Percentiles rank a stretch among this genome's conserved stretches.
phyloP scores from a whole-genome alignment of 768 basidiomycete genomes.

The Termitomyces sp. region DNA sequence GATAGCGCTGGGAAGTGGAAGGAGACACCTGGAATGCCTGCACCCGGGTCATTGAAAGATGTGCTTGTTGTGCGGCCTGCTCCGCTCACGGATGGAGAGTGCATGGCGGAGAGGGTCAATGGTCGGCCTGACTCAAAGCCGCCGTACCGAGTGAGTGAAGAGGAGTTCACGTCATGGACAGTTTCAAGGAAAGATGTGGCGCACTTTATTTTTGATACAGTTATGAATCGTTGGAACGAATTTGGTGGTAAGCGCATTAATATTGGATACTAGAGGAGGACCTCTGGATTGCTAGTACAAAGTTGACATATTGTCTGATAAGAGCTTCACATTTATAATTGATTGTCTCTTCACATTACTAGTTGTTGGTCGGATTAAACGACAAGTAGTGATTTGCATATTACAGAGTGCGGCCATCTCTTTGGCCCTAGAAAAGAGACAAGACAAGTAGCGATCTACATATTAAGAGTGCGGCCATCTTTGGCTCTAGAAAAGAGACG shows the following conservation, averaged over 20 bases:
- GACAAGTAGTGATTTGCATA: background rate
- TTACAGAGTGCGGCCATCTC: background rate
- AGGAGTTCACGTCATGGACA: conserved; percentile 42
- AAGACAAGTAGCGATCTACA: no score
- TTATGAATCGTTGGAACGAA: conserved; percentile 44
- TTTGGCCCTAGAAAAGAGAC: background rate
- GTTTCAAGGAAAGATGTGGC: conserved; percentile 61
- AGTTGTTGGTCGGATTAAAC: background rate
- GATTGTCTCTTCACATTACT: background rate
- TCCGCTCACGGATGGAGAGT: conserved; percentile 53
- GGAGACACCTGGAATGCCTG: conserved; percentile 34
- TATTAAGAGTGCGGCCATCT: background rate
- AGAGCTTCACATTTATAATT: background rate
- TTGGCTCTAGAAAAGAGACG: background rate
- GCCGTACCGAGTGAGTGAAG: conserved; percentile 39
- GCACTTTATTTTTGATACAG: conserved; percentile 53
- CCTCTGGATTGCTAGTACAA: background rate
- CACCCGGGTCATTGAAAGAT: conserved; percentile 36
- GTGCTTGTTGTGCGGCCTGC: conserved; percentile 53
- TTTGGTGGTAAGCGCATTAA: conserved; percentile 45
- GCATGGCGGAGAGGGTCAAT: conserved; percentile 29
- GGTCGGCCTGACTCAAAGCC: background rate
- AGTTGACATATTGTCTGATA: no score
- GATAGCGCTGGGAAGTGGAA: conserved; percentile 37
- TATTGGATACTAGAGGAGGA: conserved; percentile 19